Percentiles rank a stretch among this genome's conserved stretches.
Evolutionary conservation across 352 stramenopile species (phyloP).

Genomic region (Pythium biforme): DNA sequence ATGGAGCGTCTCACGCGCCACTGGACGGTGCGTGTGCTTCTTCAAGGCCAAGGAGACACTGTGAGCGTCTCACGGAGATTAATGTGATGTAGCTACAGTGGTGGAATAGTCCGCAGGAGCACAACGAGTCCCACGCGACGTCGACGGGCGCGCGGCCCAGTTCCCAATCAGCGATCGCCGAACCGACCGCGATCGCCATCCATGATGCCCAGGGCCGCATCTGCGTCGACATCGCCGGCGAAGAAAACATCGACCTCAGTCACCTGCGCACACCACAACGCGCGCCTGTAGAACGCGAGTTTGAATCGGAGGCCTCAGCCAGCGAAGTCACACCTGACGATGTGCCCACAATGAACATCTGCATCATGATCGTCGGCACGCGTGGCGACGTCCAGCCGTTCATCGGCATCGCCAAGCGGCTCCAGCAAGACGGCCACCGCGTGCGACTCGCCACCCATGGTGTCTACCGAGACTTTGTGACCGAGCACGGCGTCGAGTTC

Average conservation of each 20-base stretch:
- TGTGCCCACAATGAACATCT: slow-evolving; percentile 61
- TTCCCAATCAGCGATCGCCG: background rate
- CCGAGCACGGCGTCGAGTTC: slow-evolving; percentile 69
- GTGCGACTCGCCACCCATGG: slow-evolving; percentile 91
- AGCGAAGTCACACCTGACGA: slow-evolving; percentile 15
- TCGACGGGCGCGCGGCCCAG: background rate
- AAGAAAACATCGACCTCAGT: slow-evolving; percentile 44
- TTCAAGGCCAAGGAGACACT: background rate
- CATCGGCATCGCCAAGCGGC: slow-evolving; percentile 77
- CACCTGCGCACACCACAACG: slow-evolving; percentile 32
- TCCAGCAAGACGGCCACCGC: slow-evolving; percentile 85
- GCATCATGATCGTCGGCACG: slow-evolving; percentile 91
- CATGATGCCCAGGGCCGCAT: slow-evolving; percentile 53
- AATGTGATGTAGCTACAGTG: slow-evolving; percentile 1
- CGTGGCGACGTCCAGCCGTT: slow-evolving; percentile 87
- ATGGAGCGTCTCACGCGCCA: background rate
- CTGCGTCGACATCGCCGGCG: slow-evolving; percentile 44
- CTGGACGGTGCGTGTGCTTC: slow-evolving; percentile 4
- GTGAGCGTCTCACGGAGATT: background rate
- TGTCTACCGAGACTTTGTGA: slow-evolving; percentile 86
- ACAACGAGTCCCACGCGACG: too few relatives aligned
- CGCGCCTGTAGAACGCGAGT: slow-evolving; percentile 18
- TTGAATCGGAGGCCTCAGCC: slow-evolving; percentile 3
- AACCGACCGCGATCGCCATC: slow-evolving; percentile 33
- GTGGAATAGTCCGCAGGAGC: background rate